Evolutionary conservation across 129 eudicot species (phyloP), one percentile per base, ranked within the genome.

Genomic region (Lactuca sativa): DNA sequence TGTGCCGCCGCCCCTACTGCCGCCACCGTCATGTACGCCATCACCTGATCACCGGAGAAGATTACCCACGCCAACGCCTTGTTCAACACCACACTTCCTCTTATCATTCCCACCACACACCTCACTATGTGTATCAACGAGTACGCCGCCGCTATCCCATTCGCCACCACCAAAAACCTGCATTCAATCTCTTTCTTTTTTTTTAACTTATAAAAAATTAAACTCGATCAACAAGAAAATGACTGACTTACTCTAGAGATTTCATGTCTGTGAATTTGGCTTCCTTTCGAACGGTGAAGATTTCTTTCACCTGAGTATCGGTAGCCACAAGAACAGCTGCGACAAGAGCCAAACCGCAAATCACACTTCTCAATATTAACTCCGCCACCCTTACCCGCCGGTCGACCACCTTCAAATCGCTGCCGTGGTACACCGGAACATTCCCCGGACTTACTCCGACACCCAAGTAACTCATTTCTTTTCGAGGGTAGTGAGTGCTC

Each of bases 51-150:
- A 53, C 83, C 90, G 76, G 96, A 88, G 81, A 91, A 91, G 59
- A 91, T 88, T 77, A 77, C 85, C 92, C 96, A 88, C 71, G 97
- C 93, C 81, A 88, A 82, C 79, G 97, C 88, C 76, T 91, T 91
- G 82, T 74, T 91, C 77, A 88, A 91, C 62, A 88, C 74, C 63
- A 88, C 86, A 82, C 67, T 80, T 67, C 96, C 90, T 74, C 82
- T 91, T 48, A 85, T 59, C 84, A 91, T 86, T 64, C 90, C 78
- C 77, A 84, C 74, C 12, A 80, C 76, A 78, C 97, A 91, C 86
- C 96, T 85, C 72, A 88, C 32, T 32, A 78, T 77, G 36, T 91
- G 97, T 33, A 86, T 59, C 80, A 91, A 48, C 49, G 97, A 91
- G 80, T 88, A 91, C 33, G 86, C 88, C 69, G 97, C 92, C 64